phyloP scores from a whole-genome alignment of 345 rosid genomes.

The Luvunga scandens region DNA sequence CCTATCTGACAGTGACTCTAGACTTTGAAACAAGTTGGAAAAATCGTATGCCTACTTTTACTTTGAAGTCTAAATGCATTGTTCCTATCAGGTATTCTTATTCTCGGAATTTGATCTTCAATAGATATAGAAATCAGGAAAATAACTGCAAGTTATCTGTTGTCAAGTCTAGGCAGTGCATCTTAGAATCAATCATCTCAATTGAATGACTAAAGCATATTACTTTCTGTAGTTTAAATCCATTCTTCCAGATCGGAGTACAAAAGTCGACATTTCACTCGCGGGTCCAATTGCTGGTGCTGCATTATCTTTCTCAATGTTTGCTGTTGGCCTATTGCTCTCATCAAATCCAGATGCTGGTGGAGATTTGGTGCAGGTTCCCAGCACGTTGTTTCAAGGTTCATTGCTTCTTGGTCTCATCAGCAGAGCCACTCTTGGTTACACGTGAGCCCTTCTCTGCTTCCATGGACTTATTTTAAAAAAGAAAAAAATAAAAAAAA shows the following conservation, averaged over 20 bases:
- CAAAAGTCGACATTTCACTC: constrained; percentile 81
- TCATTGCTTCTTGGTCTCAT: constrained; percentile 95
- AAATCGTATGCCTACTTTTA: constrained; percentile 7
- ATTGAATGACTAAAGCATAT: neutral
- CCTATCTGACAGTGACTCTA: constrained; percentile 10
- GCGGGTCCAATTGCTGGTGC: constrained; percentile 98
- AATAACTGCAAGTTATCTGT: neutral
- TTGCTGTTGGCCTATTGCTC: constrained; percentile 79
- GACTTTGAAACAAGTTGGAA: constrained; percentile 2
- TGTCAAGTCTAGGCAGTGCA: neutral
- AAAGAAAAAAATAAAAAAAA: neutral
- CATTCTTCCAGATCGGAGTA: constrained; percentile 85
- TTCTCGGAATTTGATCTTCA: neutral
- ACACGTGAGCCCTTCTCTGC: constrained; percentile 53
- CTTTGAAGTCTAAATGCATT: neutral
- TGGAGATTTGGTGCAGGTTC: constrained; percentile 88
- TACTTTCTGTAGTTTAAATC: constrained; percentile 74
- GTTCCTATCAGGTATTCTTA: neutral
- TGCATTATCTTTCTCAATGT: constrained; percentile 83
- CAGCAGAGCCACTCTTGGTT: constrained; percentile 90
- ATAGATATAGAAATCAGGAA: neutral
- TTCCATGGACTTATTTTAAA: constrained; percentile 17
- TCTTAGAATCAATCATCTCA: neutral
- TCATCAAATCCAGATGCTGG: constrained; percentile 70
- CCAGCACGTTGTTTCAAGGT: constrained; percentile 89